Evolutionary conservation across 176 grass and related monocot genomes (phyloP).

Genomic region (Avena atlantica): DNA sequence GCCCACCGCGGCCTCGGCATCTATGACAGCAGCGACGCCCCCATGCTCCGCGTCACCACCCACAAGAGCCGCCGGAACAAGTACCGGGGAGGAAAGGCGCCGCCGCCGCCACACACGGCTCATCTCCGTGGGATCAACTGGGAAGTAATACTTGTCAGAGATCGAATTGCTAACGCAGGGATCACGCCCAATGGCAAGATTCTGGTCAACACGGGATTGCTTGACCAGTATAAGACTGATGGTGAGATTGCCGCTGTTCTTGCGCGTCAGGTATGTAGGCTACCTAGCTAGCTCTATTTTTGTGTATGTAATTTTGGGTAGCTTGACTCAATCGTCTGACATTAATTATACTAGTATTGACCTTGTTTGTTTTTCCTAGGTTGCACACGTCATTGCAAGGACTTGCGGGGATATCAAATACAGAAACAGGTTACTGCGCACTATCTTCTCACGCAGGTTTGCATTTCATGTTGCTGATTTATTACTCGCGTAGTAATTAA

Average conservation of each 20-base stretch:
- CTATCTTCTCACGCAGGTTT: background rate
- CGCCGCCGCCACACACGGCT: background rate
- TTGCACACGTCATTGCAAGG: no score
- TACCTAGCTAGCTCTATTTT: no score
- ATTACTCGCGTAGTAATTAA: no score
- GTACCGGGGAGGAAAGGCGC: background rate
- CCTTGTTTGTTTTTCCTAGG: no score
- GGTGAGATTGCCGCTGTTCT: background rate
- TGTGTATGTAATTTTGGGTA: no score
- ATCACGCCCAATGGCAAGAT: background rate
- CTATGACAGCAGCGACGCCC: background rate
- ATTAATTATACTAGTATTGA: no score
- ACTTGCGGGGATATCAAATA: no score
- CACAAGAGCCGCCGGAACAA: background rate
- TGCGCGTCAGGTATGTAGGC: background rate
- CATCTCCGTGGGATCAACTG: background rate
- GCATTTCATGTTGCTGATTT: background rate
- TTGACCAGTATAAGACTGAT: background rate
- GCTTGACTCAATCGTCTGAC: no score
- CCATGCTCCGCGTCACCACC: background rate
- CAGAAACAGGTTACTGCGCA: no score
- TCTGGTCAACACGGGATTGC: background rate
- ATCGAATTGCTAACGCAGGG: background rate
- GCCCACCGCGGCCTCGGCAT: background rate
- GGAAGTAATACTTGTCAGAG: background rate